Evolutionary conservation across 768 basidiomycete species (phyloP).

Genomic region (Vararia minispora): DNA sequence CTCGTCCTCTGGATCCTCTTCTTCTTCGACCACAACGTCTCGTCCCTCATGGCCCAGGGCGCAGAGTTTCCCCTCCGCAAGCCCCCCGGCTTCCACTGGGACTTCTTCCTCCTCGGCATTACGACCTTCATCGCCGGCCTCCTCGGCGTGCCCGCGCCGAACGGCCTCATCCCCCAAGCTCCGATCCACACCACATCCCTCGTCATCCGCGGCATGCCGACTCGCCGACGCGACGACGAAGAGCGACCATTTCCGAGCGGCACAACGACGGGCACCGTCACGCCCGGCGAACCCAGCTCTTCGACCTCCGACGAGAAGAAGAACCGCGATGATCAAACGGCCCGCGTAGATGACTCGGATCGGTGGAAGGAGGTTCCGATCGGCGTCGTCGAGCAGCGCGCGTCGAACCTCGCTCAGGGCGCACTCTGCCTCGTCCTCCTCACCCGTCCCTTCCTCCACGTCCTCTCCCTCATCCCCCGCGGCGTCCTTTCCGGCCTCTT

Average conservation of each 20-base stretch:
- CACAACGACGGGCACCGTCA: neutral
- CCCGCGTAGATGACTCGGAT: constrained; percentile 9
- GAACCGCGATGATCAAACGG: constrained; percentile 8
- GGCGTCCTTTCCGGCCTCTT: constrained; percentile 81
- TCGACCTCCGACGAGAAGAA: constrained; percentile 3
- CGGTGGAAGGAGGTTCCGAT: constrained; percentile 41
- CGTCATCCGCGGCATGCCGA: constrained; percentile 45
- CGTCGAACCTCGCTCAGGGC: constrained; percentile 84
- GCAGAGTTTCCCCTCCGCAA: constrained; percentile 84
- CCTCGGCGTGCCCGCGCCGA: constrained; percentile 81
- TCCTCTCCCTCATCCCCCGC: constrained; percentile 71
- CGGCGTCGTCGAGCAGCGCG: constrained; percentile 84
- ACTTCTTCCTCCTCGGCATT: constrained; percentile 85
- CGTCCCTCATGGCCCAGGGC: constrained; percentile 86
- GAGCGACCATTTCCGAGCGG: no score
- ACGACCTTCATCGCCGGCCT: constrained; percentile 84
- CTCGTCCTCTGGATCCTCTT: constrained; percentile 83
- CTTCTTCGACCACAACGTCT: constrained; percentile 94
- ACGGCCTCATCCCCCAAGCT: constrained; percentile 77
- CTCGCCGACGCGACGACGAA: constrained; percentile 28
- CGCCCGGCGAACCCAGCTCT: neutral
- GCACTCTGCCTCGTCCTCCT: constrained; percentile 69
- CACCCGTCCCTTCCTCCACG: constrained; percentile 70
- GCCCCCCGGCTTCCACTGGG: constrained; percentile 78
- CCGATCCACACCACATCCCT: constrained; percentile 89